Evolutionary conservation across 768 basidiomycete genomes (phyloP), one percentile per base, ranked within the genome.

Genomic region (Boletus patriciae): DNA sequence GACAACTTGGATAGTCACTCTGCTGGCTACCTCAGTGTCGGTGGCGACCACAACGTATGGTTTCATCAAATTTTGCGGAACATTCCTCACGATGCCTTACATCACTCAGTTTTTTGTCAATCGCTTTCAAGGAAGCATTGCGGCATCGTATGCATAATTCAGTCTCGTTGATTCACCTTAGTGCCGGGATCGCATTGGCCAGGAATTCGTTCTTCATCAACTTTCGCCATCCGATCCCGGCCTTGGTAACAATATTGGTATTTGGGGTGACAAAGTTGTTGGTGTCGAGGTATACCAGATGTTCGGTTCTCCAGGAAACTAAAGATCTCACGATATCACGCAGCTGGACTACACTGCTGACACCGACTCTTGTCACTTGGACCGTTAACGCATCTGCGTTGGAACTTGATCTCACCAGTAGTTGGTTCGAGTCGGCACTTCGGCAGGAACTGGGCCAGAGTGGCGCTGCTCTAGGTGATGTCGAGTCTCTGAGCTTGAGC

Each of bases 111-210:
- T 59, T 23, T 15, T 5, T 61, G 15, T 50, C 60, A 0, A 58
- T 57, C 12, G 43, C 62, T 3, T 15, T 64, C 29, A 64, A 49
- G 31, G 60, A 64, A n/a, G 64, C 63, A 16, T 50, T 62, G 52
- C 57, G 57, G 13, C 52, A 62, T 21, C 49, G 55, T 5, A 58
- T 65, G 57, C 56, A 41, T 10, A 34, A 25, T 2, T 21, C 63
- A 1, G 64, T 54, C 41, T 53, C 62, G 13, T 36, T 65, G 41
- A 38, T 65, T 6, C 3, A 53, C 9, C 56, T 65, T 8, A 59
- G 46, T 12, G 33, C 54, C 4, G 57, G 54, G 6, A 46, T 65
- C n/a, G 53, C 59, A 10, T 38, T 62, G 13, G 36, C 51, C 2
- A 54, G 52, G 44, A 36, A 46, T 2, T 42, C 51, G 2, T 58